Evolutionary conservation across 768 basidiomycete species (phyloP), one percentile per base, ranked within the genome.

Genomic region (Asterophora parasitica): DNA sequence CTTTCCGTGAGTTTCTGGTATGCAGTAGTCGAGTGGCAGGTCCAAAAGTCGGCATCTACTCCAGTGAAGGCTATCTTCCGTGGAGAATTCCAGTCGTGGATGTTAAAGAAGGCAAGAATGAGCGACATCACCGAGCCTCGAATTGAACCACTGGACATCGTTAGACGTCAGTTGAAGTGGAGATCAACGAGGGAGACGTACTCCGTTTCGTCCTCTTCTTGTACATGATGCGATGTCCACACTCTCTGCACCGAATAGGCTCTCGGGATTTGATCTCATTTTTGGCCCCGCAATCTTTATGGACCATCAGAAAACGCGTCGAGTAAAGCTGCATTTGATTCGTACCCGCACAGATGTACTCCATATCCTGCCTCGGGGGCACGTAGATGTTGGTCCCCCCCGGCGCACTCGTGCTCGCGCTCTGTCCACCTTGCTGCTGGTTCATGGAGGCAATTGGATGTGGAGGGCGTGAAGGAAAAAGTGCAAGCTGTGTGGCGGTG

Each of bases 211-310:
- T 95, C 59, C 95, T 74, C 67, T 94, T 96, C 71, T 98, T 98
- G 70, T 96, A 97, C 91, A 98, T 93, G 64, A 98, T 95, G 44
- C 95, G 83, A 67, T 97, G 95, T 3, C 95, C 95, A 61, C 95
- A 98, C 62, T 97, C 92, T 56, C 88, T 78, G 69, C 95, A 98
- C 48, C 95, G 85, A 54, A 97, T 94, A 35, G 92, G 91, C 64
- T 98, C 95, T 50, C 91, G 75, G 7, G 89, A 75, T 66, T 83
- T 86, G 63, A 97, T 92, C 61, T 89, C 85, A 65, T 94, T 96
- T 70, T 88, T 88, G 1, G 85, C 87, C 51, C 91, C 89, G 63
- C 94, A 97, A 63, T 96, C 94, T 92, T 60, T 31, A 32, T 23
- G 26, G 16, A 43, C 44, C 28, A 58, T 58, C 58, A 51, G 52